Conservation (phyloP, 2,329 filamentous ascomycete genomes). For the Parasarocladium wereldwijsianum region DNA sequence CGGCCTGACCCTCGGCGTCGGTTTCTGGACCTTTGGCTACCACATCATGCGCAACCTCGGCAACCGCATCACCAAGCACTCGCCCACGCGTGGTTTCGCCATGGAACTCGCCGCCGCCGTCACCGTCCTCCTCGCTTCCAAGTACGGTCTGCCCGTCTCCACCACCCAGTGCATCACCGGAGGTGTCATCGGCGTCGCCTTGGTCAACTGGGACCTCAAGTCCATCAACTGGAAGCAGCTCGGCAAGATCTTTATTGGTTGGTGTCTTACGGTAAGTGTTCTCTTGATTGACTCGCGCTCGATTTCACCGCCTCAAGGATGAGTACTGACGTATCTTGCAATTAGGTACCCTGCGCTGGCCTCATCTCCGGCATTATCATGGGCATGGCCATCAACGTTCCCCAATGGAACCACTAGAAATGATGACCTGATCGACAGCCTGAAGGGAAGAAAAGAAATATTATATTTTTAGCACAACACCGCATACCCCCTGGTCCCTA, state of each 20-base stretch:
- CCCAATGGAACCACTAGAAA: conserved; percentile 7
- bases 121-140: conserved; percentile 9
- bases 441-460: too few relatives aligned
- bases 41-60: conserved; percentile 22
- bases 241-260: conserved; percentile 11
- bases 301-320: too few relatives aligned
- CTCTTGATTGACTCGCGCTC: too few relatives aligned
- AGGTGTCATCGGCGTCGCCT: conserved; percentile 10
- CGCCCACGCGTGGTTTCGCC: conserved; percentile 19
- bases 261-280: conserved; percentile 11
- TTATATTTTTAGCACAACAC: too few relatives aligned
- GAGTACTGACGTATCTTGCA: too few relatives aligned
- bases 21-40: conserved; percentile 23
- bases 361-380: conserved; percentile 11
- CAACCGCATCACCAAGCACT: conserved; percentile 25
- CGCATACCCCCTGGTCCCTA: too few relatives aligned
- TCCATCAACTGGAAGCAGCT: conserved; percentile 13
- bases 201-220: conserved; percentile 10
- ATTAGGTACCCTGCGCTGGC: too few relatives aligned
- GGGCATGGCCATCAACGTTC: conserved; percentile 12
- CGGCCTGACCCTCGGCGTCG: conserved; percentile 19
- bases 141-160: conserved; percentile 10
- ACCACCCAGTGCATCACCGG: conserved; percentile 14
- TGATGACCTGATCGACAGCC: too few relatives aligned
- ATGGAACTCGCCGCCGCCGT: conserved; percentile 25